phyloP scores from a whole-genome alignment of 208 protist species.

The Porcisia deanei region DNA sequence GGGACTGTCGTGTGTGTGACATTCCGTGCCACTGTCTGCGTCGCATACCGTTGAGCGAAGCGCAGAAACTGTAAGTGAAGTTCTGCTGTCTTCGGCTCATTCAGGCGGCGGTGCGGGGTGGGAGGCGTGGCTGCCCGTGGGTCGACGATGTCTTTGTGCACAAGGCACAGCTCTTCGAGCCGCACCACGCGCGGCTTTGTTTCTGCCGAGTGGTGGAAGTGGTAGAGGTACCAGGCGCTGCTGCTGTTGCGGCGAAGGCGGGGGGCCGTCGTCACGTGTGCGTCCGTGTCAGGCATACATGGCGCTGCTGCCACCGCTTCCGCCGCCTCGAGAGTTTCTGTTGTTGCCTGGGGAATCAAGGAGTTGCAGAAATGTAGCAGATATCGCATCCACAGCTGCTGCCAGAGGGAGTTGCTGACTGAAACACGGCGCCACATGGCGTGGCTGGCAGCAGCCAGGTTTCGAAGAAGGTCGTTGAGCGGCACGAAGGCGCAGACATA shows the following conservation, averaged over 20 bases:
- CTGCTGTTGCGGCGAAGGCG: not conserved
- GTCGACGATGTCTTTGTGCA: conserved; percentile 4
- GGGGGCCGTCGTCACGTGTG: not conserved
- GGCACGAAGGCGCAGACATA: conserved; percentile 31
- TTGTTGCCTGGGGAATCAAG: conserved; percentile 14
- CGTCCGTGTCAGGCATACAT: not conserved
- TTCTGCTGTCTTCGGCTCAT: not conserved
- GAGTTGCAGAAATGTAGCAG: conserved; percentile 19
- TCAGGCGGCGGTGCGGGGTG: not conserved
- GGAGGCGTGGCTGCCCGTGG: not conserved
- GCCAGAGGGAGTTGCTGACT: conserved; percentile 19
- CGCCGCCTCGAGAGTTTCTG: not conserved
- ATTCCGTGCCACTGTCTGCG: conserved; percentile 15
- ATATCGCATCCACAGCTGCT: conserved; percentile 37
- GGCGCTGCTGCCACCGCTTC: not conserved
- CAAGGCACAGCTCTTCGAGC: conserved; percentile 22
- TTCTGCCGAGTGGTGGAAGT: conserved; percentile 28
- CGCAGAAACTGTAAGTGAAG: conserved; percentile 5
- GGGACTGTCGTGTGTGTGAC: conserved; percentile 11
- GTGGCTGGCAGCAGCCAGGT: conserved; percentile 7
- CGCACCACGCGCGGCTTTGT: conserved; percentile 17
- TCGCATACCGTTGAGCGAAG: conserved; percentile 25
- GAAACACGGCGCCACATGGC: conserved; percentile 9
- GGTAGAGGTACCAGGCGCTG: conserved; percentile 19
- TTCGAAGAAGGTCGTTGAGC: conserved; percentile 18